Percentiles rank a stretch among this genome's conserved stretches.
Evolutionary conservation across 208 protist genomes (phyloP).

Genomic region (Acanthamoeba lenticulata): DNA sequence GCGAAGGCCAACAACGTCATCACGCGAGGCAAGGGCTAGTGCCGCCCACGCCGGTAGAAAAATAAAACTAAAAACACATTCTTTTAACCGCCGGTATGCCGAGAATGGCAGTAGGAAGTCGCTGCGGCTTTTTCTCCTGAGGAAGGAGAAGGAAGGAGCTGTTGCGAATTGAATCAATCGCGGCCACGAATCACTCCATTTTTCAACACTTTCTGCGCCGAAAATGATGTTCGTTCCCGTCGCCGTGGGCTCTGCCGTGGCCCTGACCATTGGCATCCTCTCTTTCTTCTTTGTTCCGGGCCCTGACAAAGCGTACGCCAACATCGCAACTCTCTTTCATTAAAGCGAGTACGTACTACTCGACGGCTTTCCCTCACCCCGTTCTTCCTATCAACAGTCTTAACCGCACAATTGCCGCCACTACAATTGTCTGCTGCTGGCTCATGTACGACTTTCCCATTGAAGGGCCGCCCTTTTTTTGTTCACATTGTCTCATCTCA

Average conservation of each 20-base stretch:
- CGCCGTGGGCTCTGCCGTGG: constrained; percentile 10
- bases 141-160: background rate
- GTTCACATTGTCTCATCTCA: background rate
- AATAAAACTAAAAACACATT: no score
- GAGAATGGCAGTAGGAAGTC: background rate
- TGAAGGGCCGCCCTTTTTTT: background rate
- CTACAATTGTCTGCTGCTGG: background rate
- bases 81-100: no score
- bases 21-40: no score
- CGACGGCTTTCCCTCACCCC: background rate
- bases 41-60: no score
- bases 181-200: background rate
- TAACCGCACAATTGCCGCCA: background rate
- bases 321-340: background rate
- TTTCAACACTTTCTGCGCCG: background rate
- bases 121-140: background rate
- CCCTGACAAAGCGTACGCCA: background rate
- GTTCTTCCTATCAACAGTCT: background rate
- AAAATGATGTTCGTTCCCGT: constrained; percentile 34
- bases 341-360: background rate
- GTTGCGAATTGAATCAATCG: background rate
- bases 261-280: background rate
- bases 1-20: no score
- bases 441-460: background rate
- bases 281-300: background rate